Evolutionary conservation across 2,329 filamentous ascomycete species (phyloP).

Genomic region (Incumbomyces delicatus): DNA sequence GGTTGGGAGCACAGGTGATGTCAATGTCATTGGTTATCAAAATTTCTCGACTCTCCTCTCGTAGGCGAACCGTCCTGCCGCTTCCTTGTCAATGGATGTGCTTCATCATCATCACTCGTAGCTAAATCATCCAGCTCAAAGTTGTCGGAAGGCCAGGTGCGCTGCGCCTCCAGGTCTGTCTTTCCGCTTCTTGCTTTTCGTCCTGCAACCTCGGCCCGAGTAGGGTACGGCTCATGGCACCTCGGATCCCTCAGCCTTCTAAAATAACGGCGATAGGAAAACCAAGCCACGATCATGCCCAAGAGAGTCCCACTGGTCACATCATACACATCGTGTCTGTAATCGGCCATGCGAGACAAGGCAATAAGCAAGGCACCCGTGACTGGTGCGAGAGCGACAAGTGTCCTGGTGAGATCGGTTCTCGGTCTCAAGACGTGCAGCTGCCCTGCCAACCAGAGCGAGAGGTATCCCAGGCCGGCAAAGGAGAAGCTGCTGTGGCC

Average conservation of each 20-base stretch:
- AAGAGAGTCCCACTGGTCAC: conserved; percentile 47
- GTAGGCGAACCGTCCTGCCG: background rate
- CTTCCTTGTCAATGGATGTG: conserved; percentile 1
- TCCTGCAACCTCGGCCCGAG: conserved; percentile 12
- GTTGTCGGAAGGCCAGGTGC: conserved; percentile 8
- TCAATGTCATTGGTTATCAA: no score
- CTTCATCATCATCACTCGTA: conserved; percentile 5
- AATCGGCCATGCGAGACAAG: conserved; percentile 53
- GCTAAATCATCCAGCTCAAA: conserved; percentile 16
- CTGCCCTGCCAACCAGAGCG: conserved; percentile 41
- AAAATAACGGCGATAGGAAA: conserved; percentile 53
- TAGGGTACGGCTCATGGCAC: conserved; percentile 44
- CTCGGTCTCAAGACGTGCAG: conserved; percentile 50
- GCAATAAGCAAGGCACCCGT: conserved; percentile 51
- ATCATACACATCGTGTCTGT: conserved; percentile 55
- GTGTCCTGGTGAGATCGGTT: conserved; percentile 45
- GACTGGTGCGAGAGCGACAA: conserved; percentile 47
- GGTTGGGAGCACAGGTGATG: no score
- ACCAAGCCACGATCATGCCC: conserved; percentile 46
- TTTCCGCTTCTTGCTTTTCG: conserved; percentile 3
- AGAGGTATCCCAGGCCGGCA: conserved; percentile 50
- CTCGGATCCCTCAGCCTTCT: conserved; percentile 40
- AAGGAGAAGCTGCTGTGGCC: conserved; percentile 56
- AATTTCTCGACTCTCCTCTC: no score
- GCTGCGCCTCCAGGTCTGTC: conserved; percentile 16